Percentiles rank a stretch among this genome's conserved stretches.
phyloP scores from a whole-genome alignment of 2,329 filamentous ascomycete species.

The Stylonectria norvegica region DNA sequence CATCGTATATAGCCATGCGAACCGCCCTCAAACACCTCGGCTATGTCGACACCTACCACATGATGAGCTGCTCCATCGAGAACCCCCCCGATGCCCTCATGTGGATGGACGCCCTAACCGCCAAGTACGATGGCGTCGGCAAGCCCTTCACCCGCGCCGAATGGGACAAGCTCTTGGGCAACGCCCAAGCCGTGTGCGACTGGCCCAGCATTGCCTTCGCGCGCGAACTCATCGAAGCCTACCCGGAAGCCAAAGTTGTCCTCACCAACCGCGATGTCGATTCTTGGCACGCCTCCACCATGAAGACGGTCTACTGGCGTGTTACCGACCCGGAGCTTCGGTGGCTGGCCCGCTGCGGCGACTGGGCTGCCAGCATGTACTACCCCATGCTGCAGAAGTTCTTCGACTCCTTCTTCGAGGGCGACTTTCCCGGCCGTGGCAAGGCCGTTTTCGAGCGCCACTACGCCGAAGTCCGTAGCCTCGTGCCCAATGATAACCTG shows the following conservation, averaged over 20 bases:
- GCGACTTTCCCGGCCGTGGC: slow-evolving; percentile 62
- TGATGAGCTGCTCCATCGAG: slow-evolving; percentile 67
- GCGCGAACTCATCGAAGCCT: slow-evolving; percentile 66
- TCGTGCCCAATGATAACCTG: slow-evolving; percentile 30
- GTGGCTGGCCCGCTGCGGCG: slow-evolving; percentile 37
- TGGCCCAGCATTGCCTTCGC: slow-evolving; percentile 66
- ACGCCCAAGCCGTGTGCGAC: slow-evolving; percentile 66
- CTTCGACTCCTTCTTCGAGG: slow-evolving; percentile 65
- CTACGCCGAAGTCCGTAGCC: slow-evolving; percentile 33
- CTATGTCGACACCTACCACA: slow-evolving; percentile 68
- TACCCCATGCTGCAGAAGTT: slow-evolving; percentile 68
- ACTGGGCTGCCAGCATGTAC: slow-evolving; percentile 66
- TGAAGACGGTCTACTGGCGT: slow-evolving; percentile 67
- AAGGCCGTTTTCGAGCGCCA: slow-evolving; percentile 56
- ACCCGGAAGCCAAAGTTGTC: slow-evolving; percentile 69
- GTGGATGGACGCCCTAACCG: slow-evolving; percentile 66
- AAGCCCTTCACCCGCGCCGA: slow-evolving; percentile 58
- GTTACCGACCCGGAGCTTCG: slow-evolving; percentile 57
- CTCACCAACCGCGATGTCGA: slow-evolving; percentile 64
- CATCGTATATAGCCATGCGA: slow-evolving; percentile 58
- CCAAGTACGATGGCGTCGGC: slow-evolving; percentile 40
- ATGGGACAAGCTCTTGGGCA: slow-evolving; percentile 66
- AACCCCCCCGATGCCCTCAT: slow-evolving; percentile 57
- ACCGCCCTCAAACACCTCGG: slow-evolving; percentile 64
- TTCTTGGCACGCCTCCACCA: slow-evolving; percentile 58